Conservation (phyloP, 148 eudicot genomes). For the Hydrangea macrophylla region DNA sequence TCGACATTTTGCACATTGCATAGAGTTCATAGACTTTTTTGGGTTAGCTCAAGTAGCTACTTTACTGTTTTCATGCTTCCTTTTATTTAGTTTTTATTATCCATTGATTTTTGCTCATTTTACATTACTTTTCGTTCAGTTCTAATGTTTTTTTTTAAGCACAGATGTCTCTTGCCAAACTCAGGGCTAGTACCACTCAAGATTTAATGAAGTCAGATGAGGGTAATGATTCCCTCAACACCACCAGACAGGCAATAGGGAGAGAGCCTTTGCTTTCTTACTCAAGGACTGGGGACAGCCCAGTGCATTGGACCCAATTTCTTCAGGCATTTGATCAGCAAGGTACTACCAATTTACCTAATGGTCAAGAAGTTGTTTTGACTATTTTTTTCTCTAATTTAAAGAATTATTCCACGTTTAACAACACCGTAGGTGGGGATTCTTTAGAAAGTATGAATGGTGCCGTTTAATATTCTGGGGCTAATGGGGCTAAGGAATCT, state of each 20-base stretch:
- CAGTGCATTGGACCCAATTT: constrained; percentile 70
- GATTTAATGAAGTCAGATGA: constrained; percentile 52
- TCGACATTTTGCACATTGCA: no score
- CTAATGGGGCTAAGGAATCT: constrained; percentile 16
- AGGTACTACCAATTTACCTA: constrained; percentile 41
- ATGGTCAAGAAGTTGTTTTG: constrained; percentile 4
- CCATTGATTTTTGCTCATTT: not conserved
- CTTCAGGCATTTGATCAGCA: constrained; percentile 69
- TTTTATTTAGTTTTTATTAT: not conserved
- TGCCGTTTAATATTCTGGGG: constrained; percentile 20
- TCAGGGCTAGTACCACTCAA: constrained; percentile 31
- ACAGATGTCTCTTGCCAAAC: constrained; percentile 57
- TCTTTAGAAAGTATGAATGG: constrained; percentile 18
- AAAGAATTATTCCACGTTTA: no score
- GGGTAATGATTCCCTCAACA: constrained; percentile 56
- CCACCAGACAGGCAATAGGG: constrained; percentile 65
- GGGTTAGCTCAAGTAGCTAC: not conserved
- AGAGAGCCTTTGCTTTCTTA: constrained; percentile 71
- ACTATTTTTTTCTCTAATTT: no score
- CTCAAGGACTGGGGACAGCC: constrained; percentile 59
- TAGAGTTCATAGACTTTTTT: not conserved
- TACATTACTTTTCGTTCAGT: not conserved
- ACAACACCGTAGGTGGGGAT: constrained; percentile 17
- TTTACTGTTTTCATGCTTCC: not conserved
- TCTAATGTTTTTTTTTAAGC: constrained; percentile 7